Evolutionary conservation across 2,329 filamentous ascomycete genomes (phyloP), one percentile per base, ranked within the genome.

Genomic region (Aspergillus texensis): DNA sequence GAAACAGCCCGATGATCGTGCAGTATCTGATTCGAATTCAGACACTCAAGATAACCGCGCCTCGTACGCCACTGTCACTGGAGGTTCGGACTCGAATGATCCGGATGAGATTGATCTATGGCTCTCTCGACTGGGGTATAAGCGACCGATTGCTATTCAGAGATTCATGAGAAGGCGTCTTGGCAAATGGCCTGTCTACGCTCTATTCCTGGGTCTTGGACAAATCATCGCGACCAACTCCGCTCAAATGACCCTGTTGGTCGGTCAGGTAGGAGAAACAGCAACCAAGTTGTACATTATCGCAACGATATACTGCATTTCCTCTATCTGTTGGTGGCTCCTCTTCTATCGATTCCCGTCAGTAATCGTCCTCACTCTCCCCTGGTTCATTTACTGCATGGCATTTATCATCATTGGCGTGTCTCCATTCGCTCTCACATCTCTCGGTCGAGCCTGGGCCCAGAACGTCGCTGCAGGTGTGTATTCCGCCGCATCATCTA

Each of bases 161-260:
- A 85, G 86, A 64, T 76, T 82, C 67, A 82, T 89, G 76, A 81
- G 85, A 64, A 78, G 82, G 61, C 85, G 86, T 34, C 74, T 89
- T 58, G 85, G 85, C 16, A 86, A 88, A 67, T 89, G 87, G 87
- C 88, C 87, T 0, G 72, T 89, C 9, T 89, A 89, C 71, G 84
- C 85, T 4, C 81, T 89, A 64, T 80, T 89, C 54, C 81, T 89
- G 21, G 86, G 86, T 10, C 79, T 88, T 43, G 85, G 86, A 28
- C 87, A 89, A 69, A 86, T 89, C 65, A 85, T 89, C 56, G 86
- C 88, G 1, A 85, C 86, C 61, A 89, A 89, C 74, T 89, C 86
- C 0, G 89, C 89, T 75, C 88, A 90, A 71, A 87, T 90, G 70
- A 89, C 87, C 0, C 81, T 91, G 16, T 80, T 91, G n/a, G 88